Evolutionary conservation across 345 rosid genomes (phyloP).

Genomic region (Raphanus raphanistrum): DNA sequence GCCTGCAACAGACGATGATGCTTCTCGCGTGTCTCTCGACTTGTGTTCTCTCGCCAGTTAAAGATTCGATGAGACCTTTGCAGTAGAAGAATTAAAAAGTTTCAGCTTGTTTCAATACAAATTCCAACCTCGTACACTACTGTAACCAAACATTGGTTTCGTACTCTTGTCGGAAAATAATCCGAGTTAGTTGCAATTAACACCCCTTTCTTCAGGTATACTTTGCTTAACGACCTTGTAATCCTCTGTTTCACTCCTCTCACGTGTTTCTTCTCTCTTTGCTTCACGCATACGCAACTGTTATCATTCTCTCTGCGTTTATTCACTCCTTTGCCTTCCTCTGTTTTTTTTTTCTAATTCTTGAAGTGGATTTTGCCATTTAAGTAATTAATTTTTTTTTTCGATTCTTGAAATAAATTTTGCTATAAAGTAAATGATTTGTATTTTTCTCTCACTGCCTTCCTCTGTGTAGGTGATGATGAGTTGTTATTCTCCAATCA

Average conservation of each 20-base stretch:
- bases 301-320: constrained; percentile 3
- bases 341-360: neutral
- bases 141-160: constrained; percentile 7
- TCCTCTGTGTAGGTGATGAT: constrained; percentile 36
- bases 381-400: neutral
- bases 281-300: constrained; percentile 16
- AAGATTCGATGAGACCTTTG: neutral
- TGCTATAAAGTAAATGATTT: neutral
- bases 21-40: constrained; percentile 15
- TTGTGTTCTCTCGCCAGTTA: neutral
- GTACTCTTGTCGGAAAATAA: constrained; percentile 25
- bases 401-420: neutral
- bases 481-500: constrained; percentile 52
- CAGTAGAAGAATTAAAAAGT: neutral
- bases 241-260: constrained; percentile 16
- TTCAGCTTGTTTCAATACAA: neutral
- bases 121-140: neutral
- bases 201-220: constrained; percentile 14
- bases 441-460: neutral
- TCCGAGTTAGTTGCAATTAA: neutral
- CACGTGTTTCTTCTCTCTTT: constrained; percentile 18
- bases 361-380: neutral
- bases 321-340: neutral
- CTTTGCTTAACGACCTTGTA: constrained; percentile 33
- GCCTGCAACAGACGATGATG: neutral